Evolutionary conservation across 495 filamentous ascomycete species (phyloP).

Genomic region (Parathielavia appendiculata): DNA sequence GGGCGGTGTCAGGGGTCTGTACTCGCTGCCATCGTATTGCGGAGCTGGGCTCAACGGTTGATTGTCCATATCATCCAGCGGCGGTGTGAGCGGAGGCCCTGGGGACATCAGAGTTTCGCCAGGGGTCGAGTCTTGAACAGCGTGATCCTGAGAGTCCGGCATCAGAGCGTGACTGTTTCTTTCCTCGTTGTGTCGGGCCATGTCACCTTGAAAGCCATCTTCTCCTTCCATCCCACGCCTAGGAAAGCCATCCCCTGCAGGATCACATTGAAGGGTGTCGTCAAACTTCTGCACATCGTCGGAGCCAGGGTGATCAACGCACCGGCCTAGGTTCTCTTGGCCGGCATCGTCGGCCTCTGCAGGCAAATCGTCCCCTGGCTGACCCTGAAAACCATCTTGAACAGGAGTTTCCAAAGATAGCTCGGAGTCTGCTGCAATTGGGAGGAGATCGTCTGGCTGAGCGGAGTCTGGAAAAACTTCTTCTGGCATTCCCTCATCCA

Average conservation of each 20-base stretch:
- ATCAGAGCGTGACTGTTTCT: background rate
- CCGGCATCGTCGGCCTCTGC: background rate
- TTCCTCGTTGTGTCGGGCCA: background rate
- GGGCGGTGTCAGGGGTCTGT: slow-evolving; percentile 7
- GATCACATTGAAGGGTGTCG: background rate
- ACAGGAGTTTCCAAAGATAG: background rate
- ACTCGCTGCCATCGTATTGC: slow-evolving; percentile 11
- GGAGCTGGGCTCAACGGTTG: background rate
- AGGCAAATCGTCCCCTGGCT: background rate
- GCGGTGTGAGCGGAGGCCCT: slow-evolving; percentile 1
- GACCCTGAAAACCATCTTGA: background rate
- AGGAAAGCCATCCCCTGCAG: background rate
- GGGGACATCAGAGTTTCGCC: slow-evolving; percentile 11
- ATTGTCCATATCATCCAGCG: background rate
- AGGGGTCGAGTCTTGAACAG: background rate
- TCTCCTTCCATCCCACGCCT: background rate
- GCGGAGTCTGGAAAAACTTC: too few species aligned
- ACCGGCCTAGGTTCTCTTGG: background rate
- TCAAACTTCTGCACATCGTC: slow-evolving; percentile 1
- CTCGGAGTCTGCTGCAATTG: background rate
- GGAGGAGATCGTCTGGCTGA: too few species aligned
- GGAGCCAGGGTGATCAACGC: background rate
- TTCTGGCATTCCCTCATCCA: too few species aligned
- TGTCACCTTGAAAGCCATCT: background rate
- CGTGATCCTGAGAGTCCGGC: background rate